Percentiles rank a stretch among this genome's conserved stretches.
Evolutionary conservation across 306 rosid genomes (phyloP).

Genomic region (Cicer arietinum): DNA sequence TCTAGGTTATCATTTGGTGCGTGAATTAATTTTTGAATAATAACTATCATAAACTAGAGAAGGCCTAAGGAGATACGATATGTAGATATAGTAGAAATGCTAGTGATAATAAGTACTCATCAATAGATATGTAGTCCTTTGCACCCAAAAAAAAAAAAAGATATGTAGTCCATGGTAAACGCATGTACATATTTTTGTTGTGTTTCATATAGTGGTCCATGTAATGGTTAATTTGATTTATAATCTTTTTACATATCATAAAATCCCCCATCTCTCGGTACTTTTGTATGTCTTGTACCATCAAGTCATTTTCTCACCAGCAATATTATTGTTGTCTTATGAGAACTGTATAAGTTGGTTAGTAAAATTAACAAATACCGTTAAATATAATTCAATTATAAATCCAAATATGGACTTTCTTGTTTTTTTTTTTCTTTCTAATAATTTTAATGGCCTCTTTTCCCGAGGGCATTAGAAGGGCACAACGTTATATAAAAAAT

Average conservation of each 20-base stretch:
- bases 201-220: constrained; percentile 43
- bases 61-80: neutral
- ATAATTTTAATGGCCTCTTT: neutral
- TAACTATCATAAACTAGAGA: neutral
- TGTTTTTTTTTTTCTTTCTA: neutral
- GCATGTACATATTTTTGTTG: constrained; percentile 7
- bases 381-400: neutral
- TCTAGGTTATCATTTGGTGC: neutral
- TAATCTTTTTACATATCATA: constrained; percentile 32
- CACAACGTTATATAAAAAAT: neutral
- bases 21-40: neutral
- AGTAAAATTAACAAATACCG: constrained; percentile 38
- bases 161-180: constrained; percentile 15
- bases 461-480: constrained; percentile 4
- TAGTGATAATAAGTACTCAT: neutral
- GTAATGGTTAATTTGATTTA: constrained; percentile 20
- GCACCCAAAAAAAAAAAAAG: neutral
- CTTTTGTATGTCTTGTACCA: constrained; percentile 45
- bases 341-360: constrained; percentile 27
- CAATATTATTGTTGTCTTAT: constrained; percentile 48
- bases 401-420: neutral
- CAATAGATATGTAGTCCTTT: constrained; percentile 8
- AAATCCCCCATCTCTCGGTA: constrained; percentile 39
- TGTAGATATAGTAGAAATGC: constrained; percentile 6
- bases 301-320: constrained; percentile 53